phyloP scores from a whole-genome alignment of 345 rosid genomes.

The Euphorbia tirucalli region DNA sequence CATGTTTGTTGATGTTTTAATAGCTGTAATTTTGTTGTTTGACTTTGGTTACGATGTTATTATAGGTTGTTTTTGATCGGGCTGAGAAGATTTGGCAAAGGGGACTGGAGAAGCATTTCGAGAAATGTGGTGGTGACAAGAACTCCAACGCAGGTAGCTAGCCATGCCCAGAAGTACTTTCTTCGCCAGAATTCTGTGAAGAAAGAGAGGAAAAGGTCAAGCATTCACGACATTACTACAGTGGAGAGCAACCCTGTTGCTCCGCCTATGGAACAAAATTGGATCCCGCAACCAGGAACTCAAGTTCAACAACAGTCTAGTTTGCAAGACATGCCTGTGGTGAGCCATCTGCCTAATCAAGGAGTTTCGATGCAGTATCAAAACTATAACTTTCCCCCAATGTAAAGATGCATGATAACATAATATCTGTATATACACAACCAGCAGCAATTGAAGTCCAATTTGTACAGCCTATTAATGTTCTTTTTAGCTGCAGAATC shows the following conservation, averaged over 20 bases:
- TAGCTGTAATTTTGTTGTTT: not conserved
- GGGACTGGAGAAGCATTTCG: conserved; percentile 91
- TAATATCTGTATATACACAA: not conserved
- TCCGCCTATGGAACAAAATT: conserved; percentile 20
- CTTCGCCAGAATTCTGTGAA: conserved; percentile 61
- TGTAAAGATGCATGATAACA: conserved; percentile 15
- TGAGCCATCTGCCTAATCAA: conserved; percentile 20
- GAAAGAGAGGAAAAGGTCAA: conserved; percentile 77
- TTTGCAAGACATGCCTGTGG: conserved; percentile 22
- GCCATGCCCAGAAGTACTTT: conserved; percentile 92
- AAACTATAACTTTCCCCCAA: conserved; percentile 20
- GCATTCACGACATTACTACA: conserved; percentile 67
- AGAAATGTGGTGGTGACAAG: conserved; percentile 78
- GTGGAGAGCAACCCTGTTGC: conserved; percentile 16
- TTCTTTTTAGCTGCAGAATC: not conserved
- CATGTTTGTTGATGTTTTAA: not conserved
- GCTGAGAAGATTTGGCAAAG: conserved; percentile 59
- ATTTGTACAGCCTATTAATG: conserved; percentile 8
- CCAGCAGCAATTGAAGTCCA: not conserved
- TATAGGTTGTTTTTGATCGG: conserved; percentile 71
- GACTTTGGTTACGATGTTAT: not conserved
- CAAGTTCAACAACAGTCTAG: conserved; percentile 24
- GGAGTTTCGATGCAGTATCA: conserved; percentile 25
- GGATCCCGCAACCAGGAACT: conserved; percentile 22
- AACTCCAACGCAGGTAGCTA: conserved; percentile 87